Evolutionary conservation across 192 early-diverging fungal species (phyloP).

Genomic region (Dimargaris cristalligena): DNA sequence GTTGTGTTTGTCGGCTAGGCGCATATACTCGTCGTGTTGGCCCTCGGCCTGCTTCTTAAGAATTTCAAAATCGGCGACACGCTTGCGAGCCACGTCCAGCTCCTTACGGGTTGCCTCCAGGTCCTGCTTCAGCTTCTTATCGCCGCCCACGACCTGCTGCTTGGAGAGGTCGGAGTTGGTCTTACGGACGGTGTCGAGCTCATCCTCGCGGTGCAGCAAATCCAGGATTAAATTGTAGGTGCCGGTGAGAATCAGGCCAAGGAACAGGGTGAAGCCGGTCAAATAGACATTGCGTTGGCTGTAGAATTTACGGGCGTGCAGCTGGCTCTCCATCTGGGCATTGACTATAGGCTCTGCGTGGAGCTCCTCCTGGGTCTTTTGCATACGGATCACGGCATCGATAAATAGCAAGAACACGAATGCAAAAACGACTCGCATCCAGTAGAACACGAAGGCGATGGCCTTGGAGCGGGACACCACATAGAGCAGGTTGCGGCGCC

Average conservation of each 20-base stretch:
- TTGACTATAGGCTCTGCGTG: slow-evolving; percentile 18
- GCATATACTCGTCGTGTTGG: slow-evolving; percentile 30
- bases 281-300: slow-evolving; percentile 37
- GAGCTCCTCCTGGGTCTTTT: slow-evolving; percentile 18
- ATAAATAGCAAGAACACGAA: slow-evolving; percentile 26
- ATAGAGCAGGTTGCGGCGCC: slow-evolving; percentile 24
- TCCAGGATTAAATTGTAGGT: slow-evolving; percentile 26
- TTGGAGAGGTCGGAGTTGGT: neutral
- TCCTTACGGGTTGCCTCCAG: slow-evolving; percentile 23
- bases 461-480: slow-evolving; percentile 20
- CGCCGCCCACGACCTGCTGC: slow-evolving; percentile 14
- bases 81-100: slow-evolving; percentile 15
- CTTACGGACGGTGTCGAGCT: neutral
- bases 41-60: slow-evolving; percentile 31
- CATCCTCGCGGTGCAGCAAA: slow-evolving; percentile 16
- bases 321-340: slow-evolving; percentile 28
- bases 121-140: slow-evolving; percentile 15
- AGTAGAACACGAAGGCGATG: slow-evolving; percentile 21
- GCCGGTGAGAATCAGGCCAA: slow-evolving; percentile 27
- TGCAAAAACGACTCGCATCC: slow-evolving; percentile 24
- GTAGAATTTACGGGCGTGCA: slow-evolving; percentile 30
- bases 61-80: slow-evolving; percentile 22
- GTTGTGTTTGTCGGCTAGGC: slow-evolving; percentile 24
- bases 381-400: slow-evolving; percentile 27
- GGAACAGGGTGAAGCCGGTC: slow-evolving; percentile 35